These are phyloP conservation scores for Xylaria telfairii DNA, from an alignment of 495 filamentous ascomycete species.

Conservation along the genomic window DNA sequence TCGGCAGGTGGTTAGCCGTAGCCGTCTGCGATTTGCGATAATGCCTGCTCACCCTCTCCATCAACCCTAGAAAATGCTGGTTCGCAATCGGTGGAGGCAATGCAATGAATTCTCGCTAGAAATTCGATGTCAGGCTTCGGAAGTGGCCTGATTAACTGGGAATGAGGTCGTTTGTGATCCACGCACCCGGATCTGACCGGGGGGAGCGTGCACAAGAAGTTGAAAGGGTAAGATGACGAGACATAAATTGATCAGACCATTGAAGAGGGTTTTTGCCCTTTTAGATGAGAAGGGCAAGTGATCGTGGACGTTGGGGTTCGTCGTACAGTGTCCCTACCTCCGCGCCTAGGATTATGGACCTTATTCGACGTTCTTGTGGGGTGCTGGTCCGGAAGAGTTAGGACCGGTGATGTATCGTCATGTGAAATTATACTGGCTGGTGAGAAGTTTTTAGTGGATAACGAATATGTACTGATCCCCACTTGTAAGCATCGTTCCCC, in stretches of 20 bases:
- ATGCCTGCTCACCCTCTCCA: not conserved
- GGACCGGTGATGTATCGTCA: too few relatives aligned
- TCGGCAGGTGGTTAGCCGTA: not conserved
- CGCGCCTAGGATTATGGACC: not conserved
- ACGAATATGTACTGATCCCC: not conserved
- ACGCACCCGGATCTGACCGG: not conserved
- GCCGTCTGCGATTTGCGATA: too few relatives aligned
- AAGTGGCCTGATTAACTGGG: not conserved
- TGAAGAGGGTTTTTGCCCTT: conserved; percentile 7
- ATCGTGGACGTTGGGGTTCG: not conserved
- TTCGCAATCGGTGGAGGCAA: too few relatives aligned
- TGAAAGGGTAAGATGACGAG: not conserved
- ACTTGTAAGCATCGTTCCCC: not conserved
- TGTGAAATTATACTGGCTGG: not conserved
- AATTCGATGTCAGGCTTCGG: not conserved
- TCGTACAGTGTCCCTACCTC: not conserved
- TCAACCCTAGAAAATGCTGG: too few relatives aligned
- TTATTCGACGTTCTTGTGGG: not conserved
- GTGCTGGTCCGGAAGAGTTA: not conserved
- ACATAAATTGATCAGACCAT: not conserved
- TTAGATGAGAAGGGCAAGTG: conserved; percentile 6
- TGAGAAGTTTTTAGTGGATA: not conserved
- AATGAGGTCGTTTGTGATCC: not conserved
- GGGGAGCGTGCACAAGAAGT: not conserved
- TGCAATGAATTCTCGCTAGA: not conserved